Evolutionary conservation across 495 filamentous ascomycete genomes (phyloP), one percentile per base, ranked within the genome.

Genomic region (Penicillium psychrofluorescens): DNA sequence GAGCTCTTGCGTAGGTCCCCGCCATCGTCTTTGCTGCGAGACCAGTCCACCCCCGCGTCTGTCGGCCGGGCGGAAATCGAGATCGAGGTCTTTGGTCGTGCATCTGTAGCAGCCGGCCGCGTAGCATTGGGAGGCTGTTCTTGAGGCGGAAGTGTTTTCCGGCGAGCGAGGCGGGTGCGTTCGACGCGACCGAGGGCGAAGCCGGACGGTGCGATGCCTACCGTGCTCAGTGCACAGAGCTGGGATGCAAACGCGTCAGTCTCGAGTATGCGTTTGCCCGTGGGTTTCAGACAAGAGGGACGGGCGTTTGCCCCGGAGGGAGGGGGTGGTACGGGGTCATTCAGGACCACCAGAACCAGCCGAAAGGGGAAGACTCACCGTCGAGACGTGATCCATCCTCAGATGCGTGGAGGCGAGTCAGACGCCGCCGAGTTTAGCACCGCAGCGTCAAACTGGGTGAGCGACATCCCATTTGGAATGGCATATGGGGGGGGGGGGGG

Each of bases 161-260:
- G 62, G 30, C 58, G 64, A 34, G 52, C 53, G 38, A 51, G 39
- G 14, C 53, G 50, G 14, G 54, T 53, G 43, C 63, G 64, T 51
- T 77, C 72, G 29, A 71, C 72, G 55, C 75, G 76, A 60, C 78
- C 82, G 52, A 85, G 70, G 45, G 81, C 76, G 47, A 80, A 71
- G 44, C 82, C 82, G 35, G 79, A 73, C 36, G 80, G 72, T 49
- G 82, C 81, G 48, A 83, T 75, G 61, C 78, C 80, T 61, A 85
- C 71, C 44, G 82, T 84, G 70, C 80, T 78, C 53, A 80, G 66
- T 51, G 82, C 82, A 81, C 82, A 85, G 33, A 86, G 74, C 82
- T 86, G 58, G 56, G 8, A 11, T 34, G 10, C 7, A 7, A 29
- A 7, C 12, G 28, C 28, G 33, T 53, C 39, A 54, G 53, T 48